Base-by-base conservation (phyloP, 2,329 filamentous ascomycete genomes). In the Fusarium sp. region DNA sequence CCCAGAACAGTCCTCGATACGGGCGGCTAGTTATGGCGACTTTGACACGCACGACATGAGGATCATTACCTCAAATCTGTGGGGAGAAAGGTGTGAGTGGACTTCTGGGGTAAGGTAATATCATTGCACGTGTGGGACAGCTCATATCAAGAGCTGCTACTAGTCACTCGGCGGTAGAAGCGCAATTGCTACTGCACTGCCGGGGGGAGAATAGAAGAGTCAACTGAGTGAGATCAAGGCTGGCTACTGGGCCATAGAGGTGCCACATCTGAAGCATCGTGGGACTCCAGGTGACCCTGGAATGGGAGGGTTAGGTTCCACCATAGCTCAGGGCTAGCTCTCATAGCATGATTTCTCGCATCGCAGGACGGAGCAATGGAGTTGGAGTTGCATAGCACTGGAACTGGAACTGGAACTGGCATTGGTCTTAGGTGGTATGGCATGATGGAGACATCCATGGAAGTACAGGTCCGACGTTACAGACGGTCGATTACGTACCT, bases 61-160 rank as follows among this genome's bases (percentile, higher is more conserved):
- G 53, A 56, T 46, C 56, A 50, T 60, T 60, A 32, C 39, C 53
- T 59, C 40, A 43, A 56, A 65, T 53, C 58, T 50, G 31, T 13
- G 58, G 63, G 62, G 64, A 54, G 53, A 67, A 65, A 57, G 61
- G 65, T 66, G 68, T 61, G 68, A 64, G 68, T 70, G 68, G 68
- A 60, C 53, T 52, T 52, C 49, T 65, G 68, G 68, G 68, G 65
- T 70, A 70, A 63, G 32, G 19, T 34, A 34, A 51, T 35, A 22
- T 24, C 24, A 43, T 42, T 38, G 12, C 26, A 38, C 53, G 35
- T 53, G 58, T 45, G 59, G 57, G 50, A 68, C 49, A 56, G 32
- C 35, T 48, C 55, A 56, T 60, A 32, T 28, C 43, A 54, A 38
- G 26, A 35, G 42, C 25, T 38, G 39, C 48, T 47, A 49, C 53